Base-by-base conservation (phyloP, 2,329 filamentous ascomycete species). In the Epichloe elymi region DNA sequence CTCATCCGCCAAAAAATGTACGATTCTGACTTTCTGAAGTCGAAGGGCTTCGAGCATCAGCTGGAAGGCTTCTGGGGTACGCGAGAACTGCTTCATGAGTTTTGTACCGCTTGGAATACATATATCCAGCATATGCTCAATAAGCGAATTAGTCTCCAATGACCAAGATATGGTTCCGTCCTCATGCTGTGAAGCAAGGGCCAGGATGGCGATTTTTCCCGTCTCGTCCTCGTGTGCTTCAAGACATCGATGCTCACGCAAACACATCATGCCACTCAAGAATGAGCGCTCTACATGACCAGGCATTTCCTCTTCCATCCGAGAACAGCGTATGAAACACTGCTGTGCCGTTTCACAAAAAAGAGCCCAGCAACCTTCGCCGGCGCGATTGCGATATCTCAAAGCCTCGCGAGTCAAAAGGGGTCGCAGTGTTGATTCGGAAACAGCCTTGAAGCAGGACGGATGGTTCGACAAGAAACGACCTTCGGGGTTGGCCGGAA, bases 331-430 rank as follows among this genome's bases (percentile, higher is more conserved):
- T 3, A 10, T 3, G 17, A 39, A 19, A n/a, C 23, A 19, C 5
- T 44, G 23, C 33, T 19, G 44, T 11, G 20, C 19, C n/a, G 36
- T 8, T 3, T 52, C 37, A 40, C 57, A 59, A 17, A 65, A 65
- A 65, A 15, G 56, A 20, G 52, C 53, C 63, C 63, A 65, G 8
- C 61, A 52, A 8, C 57, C 54, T 12, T 53, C 50, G 4, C 58
- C 59, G 0, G 19, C 10, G 0, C 15, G 10, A 6, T 65, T 59
- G 37, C 42, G 50, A 14, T 55, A 54, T 11, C 46, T 48, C 15
- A 64, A 37, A 8, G 60, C 53, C n/a, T 61, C 55, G 0, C 54
- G 58, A 0, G 62, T 62, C 10, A 65, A 56, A 12, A 65, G 55
- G 5, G 41, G 44, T 26, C 53, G 38, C 35, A 61, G 59, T 2